These are phyloP conservation scores for Beta corolliflora DNA, from an alignment of 179 eudicot genomes.

Conservation along the genomic window DNA sequence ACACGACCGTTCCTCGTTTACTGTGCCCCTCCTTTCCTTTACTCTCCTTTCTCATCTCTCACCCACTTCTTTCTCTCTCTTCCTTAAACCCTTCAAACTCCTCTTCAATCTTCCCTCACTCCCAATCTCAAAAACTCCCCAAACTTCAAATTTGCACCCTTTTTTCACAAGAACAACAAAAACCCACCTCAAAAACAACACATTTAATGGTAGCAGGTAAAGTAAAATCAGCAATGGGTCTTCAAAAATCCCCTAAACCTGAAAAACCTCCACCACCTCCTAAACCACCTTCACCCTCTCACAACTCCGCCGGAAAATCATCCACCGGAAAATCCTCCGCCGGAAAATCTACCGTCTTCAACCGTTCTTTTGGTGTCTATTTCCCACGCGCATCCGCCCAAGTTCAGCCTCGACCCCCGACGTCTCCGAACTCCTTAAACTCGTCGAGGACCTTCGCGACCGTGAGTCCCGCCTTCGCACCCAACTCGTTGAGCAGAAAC, in stretches of 20 bases:
- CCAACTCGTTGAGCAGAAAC: slow-evolving; percentile 69
- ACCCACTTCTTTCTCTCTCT: background rate
- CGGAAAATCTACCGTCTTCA: slow-evolving; percentile 37
- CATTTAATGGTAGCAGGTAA: slow-evolving; percentile 71
- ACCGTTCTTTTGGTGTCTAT: slow-evolving; percentile 74
- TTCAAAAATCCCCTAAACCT: slow-evolving; percentile 49
- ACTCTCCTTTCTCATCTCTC: background rate
- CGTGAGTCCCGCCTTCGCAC: slow-evolving; percentile 67
- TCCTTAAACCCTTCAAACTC: background rate
- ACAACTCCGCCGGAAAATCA: slow-evolving; percentile 27
- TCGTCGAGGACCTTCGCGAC: slow-evolving; percentile 72
- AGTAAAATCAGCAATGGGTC: slow-evolving; percentile 73
- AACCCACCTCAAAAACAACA: background rate
- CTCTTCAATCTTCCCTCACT: no score
- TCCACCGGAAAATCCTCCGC: slow-evolving; percentile 8
- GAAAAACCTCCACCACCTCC: slow-evolving; percentile 36
- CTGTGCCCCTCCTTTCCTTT: slow-evolving; percentile 25
- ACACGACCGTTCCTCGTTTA: slow-evolving; percentile 60
- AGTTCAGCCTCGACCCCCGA: slow-evolving; percentile 93
- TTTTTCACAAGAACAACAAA: background rate
- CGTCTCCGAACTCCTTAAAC: slow-evolving; percentile 60
- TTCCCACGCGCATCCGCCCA: slow-evolving; percentile 84
- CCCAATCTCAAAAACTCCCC: background rate
- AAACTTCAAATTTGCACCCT: background rate
- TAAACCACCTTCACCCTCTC: slow-evolving; percentile 39